Evolutionary conservation across 2,329 filamentous ascomycete species (phyloP), one percentile per base, ranked within the genome.

Genomic region (Trichoderma hamatum): DNA sequence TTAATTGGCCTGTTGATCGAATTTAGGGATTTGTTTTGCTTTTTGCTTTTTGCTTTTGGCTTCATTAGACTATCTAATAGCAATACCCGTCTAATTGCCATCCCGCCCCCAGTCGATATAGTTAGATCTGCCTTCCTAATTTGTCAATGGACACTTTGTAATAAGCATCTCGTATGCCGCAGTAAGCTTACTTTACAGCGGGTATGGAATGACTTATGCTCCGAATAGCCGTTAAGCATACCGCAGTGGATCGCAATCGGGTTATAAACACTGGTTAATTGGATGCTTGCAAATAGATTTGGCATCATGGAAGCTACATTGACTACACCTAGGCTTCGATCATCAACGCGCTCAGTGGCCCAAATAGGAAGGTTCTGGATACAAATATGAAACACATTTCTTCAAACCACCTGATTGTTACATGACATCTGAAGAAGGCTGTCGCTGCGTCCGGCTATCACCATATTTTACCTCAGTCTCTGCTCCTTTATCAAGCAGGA

Each of bases 161-260:
- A 19, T 26, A 64, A 39, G 49, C 46, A 64, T 52, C 21, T 19
- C 61, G 21, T 39, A 26, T 64, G 32, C 21, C 54, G 49, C 61
- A 64, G 61, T 64, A 64, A 64, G 61, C 61, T 64, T 30, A 64
- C 61, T 36, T 64, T 11, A 16, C 46, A 64, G 49, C 32, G 56
- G 21, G 19, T 64, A 54, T 64, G 52, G 11, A 10, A 13, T 28
- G 9, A 28, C 6, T 24, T 30, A 21, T 39, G 6, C 39, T 3
- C 39, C 6, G 16, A 26, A 14, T 5, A 24, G 16, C 21, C 46
- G 26, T 39, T 61, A 1, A n/a, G 32, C 13, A 32, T 30, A 43
- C n/a, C 21, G 9, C 39, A 61, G 58, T n/a, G 58, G 39, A 16
- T 24, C 21, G 5, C 19, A 21, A 28, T 14, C 7, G 9, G n/a